Base-by-base conservation (phyloP, 768 basidiomycete species). In the Favolaschia claudopus region DNA sequence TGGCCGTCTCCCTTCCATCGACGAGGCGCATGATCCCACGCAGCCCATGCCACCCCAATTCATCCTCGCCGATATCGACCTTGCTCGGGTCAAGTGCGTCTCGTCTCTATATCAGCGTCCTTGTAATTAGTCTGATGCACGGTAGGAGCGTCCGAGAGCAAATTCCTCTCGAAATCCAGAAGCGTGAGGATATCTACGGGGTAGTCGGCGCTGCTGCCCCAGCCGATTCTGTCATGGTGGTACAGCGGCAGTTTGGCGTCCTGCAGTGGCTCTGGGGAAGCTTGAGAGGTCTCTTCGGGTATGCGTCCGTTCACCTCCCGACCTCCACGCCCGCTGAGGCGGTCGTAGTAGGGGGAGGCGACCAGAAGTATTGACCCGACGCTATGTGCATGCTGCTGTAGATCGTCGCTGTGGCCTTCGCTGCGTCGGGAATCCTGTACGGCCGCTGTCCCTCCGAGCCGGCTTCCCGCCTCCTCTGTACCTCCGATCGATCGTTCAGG, bases 61-160 rank as follows among this genome's bases (percentile, higher is more conserved):
- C 29, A 29, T 64, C 22, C 55, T 64, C 25, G 58, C 36, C 0
- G 63, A 64, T 33, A 22, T 64, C 22, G 63, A 64, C 51, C 33
- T 25, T n/a, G 63, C 43, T 0, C 37, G 45, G 31, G 63, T 64
- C 36, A 24, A 29, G 63, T 64, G 39, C 44, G 63, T 60, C 15
- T 25, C 10, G 19, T 19, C 15, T 20, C 29, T 15, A 1, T 17
- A 3, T 32, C 31, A 5, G 22, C 28, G 4, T 24, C 19, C 7
- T n/a, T 27, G 31, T 12, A 13, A 15, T 38, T 57, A 28, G 52
- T 20, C 3, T 0, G 8, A 1, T 9, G 34, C 7, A 2, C 7
- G 19, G 5, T 50, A 64, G 63, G 55, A 60, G 63, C 51, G 63
- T 64, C 36, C 58, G 63, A 10, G 58, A 64, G 22, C 63, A 64